Conservation (phyloP, 2,329 filamentous ascomycete genomes). For the Talaromyces sp. region DNA sequence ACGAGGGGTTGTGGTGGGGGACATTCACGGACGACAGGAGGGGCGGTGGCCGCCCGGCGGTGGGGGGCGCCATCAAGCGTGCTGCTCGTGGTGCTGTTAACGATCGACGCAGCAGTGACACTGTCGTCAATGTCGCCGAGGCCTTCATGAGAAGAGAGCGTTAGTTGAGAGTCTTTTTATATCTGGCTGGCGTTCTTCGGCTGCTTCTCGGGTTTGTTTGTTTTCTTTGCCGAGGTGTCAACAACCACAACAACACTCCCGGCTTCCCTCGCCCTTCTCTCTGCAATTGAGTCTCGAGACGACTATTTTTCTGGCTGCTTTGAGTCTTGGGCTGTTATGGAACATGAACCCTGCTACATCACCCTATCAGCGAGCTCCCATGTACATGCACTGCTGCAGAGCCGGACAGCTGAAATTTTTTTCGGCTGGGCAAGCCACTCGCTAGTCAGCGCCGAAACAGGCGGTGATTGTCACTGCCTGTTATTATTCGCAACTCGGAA, state of each 20-base stretch:
- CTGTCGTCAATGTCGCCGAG: neutral
- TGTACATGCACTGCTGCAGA: slow-evolving; percentile 8
- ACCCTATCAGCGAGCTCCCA: slow-evolving; percentile 10
- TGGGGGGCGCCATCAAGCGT: neutral
- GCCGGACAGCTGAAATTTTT: neutral
- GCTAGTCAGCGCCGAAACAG: neutral
- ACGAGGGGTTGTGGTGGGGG: slow-evolving; percentile 22
- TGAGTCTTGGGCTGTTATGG: no score
- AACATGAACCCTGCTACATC: neutral
- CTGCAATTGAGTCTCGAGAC: neutral
- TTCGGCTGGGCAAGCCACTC: neutral
- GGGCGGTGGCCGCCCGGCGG: neutral
- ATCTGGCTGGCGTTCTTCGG: neutral
- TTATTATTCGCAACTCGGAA: neutral
- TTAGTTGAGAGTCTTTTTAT: neutral
- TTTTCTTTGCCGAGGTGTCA: neutral
- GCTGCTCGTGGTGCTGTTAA: neutral
- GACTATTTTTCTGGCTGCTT: neutral
- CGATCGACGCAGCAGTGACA: neutral
- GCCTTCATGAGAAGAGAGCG: neutral
- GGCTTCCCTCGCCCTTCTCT: neutral
- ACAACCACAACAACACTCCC: neutral
- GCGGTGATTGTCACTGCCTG: neutral
- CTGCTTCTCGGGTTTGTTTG: neutral
- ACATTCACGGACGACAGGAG: slow-evolving; percentile 11